Evolutionary conservation across 2,329 filamentous ascomycete species (phyloP).

Genomic region (Didymella lethalis): DNA sequence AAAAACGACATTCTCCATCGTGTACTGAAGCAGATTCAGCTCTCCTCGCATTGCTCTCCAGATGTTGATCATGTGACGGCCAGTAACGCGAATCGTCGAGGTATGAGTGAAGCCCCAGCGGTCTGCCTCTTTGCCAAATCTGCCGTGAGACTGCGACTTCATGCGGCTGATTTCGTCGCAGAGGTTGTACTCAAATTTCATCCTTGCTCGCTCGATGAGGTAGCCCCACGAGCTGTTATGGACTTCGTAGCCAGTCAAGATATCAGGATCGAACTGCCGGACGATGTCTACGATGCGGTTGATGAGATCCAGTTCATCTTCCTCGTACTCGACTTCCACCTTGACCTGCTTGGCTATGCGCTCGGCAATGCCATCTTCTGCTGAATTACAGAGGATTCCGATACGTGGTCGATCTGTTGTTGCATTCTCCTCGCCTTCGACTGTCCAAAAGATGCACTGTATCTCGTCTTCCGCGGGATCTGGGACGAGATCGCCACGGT

Average conservation of each 20-base stretch:
- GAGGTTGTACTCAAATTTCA: constrained; percentile 88
- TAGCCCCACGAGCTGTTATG: constrained; percentile 96
- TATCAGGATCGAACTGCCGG: constrained; percentile 83
- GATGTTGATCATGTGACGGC: constrained; percentile 94
- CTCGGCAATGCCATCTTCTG: constrained; percentile 65
- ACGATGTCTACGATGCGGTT: constrained; percentile 89
- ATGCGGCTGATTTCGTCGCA: constrained; percentile 92
- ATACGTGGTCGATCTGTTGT: constrained; percentile 64
- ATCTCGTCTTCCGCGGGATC: constrained; percentile 93
- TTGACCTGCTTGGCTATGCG: constrained; percentile 69
- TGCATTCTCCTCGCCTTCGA: constrained; percentile 76
- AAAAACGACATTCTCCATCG: constrained; percentile 94
- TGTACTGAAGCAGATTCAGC: constrained; percentile 90
- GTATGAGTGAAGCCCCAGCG: constrained; percentile 94
- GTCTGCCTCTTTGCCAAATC: constrained; percentile 85
- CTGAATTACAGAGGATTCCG: constrained; percentile 77
- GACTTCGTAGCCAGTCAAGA: constrained; percentile 93
- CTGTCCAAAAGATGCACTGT: constrained; percentile 86
- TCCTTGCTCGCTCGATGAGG: constrained; percentile 83
- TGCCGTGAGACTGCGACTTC: constrained; percentile 81
- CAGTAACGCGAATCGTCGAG: constrained; percentile 90
- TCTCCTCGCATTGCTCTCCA: constrained; percentile 97
- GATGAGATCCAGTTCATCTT: constrained; percentile 83
- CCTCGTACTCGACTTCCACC: constrained; percentile 74
- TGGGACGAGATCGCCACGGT: constrained; percentile 78